Evolutionary conservation across 345 rosid genomes (phyloP), one percentile per base, ranked within the genome.

Genomic region (Linum usitatissimum): DNA sequence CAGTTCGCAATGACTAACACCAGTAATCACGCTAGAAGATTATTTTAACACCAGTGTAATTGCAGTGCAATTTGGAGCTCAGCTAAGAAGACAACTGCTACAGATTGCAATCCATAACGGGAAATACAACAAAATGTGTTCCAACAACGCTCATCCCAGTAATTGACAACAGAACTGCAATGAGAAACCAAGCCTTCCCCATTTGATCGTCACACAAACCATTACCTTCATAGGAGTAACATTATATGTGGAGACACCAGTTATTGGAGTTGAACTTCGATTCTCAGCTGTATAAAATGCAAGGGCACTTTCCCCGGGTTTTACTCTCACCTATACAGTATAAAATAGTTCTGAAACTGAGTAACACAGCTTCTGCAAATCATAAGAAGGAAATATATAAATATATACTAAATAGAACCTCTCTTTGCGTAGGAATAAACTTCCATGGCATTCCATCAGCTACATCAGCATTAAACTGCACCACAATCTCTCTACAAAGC

Each of bases 401-500:
- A n/a, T 62, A 7, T 18, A 39, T 38, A 55, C 9, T 10, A 53
- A 51, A 67, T 15, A 15, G 53, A 60, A 87, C 95, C 96, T 89
- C 93, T 87, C 93, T 85, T 83, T 92, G 98, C 36, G 96, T 87
- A 9, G 96, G 98, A 73, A 75, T 68, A 77, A 92, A 89, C 68
- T 89, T 92, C 98, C 98, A 92, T 20, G 83, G 98, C 96, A 92
- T 86, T 78, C 93, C 96, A 80, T 89, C 98, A 39, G 93, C 90
- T 42, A 92, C 98, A 76, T 92, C 96, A 66, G 96, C 96, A 78
- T 89, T 92, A 70, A 92, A 89, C 70, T 86, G 95, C 71, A 92
- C 96, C 39, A 82, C 85, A 62, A 92, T 78, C 78, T 92, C 98
- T 78, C 98, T 89, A 69, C 6, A 70, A n/a, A 23, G 4, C 18